Evolutionary conservation across 2,329 filamentous ascomycete species (phyloP).

Genomic region (Emmonsia crescens): DNA sequence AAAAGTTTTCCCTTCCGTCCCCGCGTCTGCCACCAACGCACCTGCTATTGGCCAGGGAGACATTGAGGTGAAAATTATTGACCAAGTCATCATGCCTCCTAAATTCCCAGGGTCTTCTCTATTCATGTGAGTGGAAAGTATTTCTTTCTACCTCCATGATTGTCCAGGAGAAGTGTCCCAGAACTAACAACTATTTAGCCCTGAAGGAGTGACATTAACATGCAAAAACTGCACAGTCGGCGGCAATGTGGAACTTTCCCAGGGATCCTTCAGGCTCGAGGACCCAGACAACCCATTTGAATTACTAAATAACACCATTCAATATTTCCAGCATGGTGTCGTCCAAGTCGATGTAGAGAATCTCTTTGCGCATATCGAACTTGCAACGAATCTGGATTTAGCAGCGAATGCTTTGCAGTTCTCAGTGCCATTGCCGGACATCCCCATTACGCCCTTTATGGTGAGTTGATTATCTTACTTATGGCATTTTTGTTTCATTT

Average conservation of each 20-base stretch:
- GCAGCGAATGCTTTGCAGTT: conserved; percentile 10
- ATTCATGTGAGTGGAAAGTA: conserved; percentile 5
- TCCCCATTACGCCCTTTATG: conserved; percentile 16
- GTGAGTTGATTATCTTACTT: conserved; percentile 7
- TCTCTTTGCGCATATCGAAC: conserved; percentile 15
- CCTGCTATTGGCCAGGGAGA: not conserved
- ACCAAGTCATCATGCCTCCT: conserved; percentile 8
- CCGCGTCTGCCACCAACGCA: not conserved
- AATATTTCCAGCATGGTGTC: conserved; percentile 15
- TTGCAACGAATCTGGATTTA: conserved; percentile 11
- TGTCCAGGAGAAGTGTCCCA: not conserved
- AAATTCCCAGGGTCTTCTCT: conserved; percentile 2
- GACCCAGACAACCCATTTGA: conserved; percentile 4
- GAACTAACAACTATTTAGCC: conserved; percentile 7
- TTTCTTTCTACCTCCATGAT: not conserved
- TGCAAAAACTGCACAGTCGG: conserved; percentile 15
- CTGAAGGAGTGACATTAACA: conserved; percentile 12
- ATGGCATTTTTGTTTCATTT: not conserved
- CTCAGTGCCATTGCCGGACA: conserved; percentile 12
- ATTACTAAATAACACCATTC: conserved; percentile 6
- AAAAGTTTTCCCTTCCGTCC: not conserved
- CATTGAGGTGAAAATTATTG: conserved; percentile 3
- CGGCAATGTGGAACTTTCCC: conserved; percentile 13
- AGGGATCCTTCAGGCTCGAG: conserved; percentile 13
- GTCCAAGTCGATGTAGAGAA: conserved; percentile 12